These are phyloP conservation scores for Paralagenidium karlingii DNA, from an alignment of 352 stramenopile genomes.

Conservation along the genomic window DNA sequence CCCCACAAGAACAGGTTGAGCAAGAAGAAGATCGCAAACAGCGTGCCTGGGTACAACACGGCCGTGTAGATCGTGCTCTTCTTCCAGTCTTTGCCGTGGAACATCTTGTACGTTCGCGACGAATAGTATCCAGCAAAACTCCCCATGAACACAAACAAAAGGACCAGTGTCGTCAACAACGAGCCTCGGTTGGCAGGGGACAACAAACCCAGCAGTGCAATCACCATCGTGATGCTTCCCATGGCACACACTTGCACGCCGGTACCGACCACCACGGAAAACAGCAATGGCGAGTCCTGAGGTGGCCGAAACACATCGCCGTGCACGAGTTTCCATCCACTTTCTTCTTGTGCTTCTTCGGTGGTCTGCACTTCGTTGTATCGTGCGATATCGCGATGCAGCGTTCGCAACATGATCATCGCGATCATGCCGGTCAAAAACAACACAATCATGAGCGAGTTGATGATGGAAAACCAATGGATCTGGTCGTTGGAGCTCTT, in stretches of 20 bases:
- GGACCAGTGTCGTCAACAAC: conserved; percentile 91
- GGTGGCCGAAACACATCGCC: conserved; percentile 98
- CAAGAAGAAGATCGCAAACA: conserved; percentile 93
- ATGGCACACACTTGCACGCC: conserved; percentile 94
- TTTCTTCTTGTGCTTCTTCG: conserved; percentile 93
- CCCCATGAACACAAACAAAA: conserved; percentile 98
- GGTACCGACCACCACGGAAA: conserved; percentile 92
- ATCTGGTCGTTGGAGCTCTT: conserved; percentile 96
- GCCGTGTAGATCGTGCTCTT: conserved; percentile 93
- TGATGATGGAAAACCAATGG: conserved; percentile 99
- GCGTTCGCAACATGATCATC: conserved; percentile 99
- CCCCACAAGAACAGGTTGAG: conserved; percentile 94
- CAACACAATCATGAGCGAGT: conserved; percentile 99
- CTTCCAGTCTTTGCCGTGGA: conserved; percentile 96
- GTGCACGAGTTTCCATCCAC: conserved; percentile 94
- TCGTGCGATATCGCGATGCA: conserved; percentile 95
- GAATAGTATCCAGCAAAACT: conserved; percentile 95
- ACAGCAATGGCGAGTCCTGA: conserved; percentile 86
- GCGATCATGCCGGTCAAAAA: conserved; percentile 99
- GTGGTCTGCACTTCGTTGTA: conserved; percentile 95
- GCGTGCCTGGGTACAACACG: conserved; percentile 86
- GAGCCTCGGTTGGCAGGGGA: conserved; percentile 61
- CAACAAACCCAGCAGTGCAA: conserved; percentile 8
- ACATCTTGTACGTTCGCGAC: conserved; percentile 97
- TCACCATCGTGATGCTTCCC: conserved; percentile 76